These are phyloP conservation scores for Aspergillus biplanus DNA, from an alignment of 495 filamentous ascomycete genomes.

Conservation along the genomic window DNA sequence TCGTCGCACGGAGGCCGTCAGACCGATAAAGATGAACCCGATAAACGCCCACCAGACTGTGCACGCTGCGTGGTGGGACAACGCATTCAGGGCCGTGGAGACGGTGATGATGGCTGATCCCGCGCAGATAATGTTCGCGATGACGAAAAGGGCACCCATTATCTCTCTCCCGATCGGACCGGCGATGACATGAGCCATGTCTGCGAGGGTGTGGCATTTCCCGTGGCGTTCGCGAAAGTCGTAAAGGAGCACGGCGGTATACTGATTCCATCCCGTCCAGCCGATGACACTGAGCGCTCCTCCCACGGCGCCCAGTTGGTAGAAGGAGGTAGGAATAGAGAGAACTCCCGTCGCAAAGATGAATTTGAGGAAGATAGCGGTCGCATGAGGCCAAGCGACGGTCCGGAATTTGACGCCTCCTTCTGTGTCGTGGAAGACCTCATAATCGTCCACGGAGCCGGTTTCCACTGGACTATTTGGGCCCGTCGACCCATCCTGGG, in stretches of 20 bases:
- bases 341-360: conserved; percentile 61
- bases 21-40: conserved; percentile 67
- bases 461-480: not conserved
- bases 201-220: conserved; percentile 60
- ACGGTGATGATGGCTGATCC: conserved; percentile 54
- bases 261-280: conserved; percentile 66
- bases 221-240: conserved; percentile 42
- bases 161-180: conserved; percentile 53
- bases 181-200: conserved; percentile 68
- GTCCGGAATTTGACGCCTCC: conserved; percentile 59
- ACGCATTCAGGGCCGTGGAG: conserved; percentile 54
- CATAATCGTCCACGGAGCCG: conserved; percentile 25
- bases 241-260: conserved; percentile 40
- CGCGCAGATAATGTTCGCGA: conserved; percentile 51
- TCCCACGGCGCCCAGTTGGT: conserved; percentile 63
- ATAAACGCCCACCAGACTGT: conserved; percentile 48
- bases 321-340: conserved; percentile 63
- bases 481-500: not conserved
- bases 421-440: conserved; percentile 56
- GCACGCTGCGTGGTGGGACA: conserved; percentile 51
- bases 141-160: conserved; percentile 47
- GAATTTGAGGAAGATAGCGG: conserved; percentile 59
- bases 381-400: conserved; percentile 58
- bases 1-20: conserved; percentile 44
- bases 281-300: conserved; percentile 59